Base-by-base conservation (phyloP, 805 yeast species). In the Tetrapisispora iriomotensis region DNA sequence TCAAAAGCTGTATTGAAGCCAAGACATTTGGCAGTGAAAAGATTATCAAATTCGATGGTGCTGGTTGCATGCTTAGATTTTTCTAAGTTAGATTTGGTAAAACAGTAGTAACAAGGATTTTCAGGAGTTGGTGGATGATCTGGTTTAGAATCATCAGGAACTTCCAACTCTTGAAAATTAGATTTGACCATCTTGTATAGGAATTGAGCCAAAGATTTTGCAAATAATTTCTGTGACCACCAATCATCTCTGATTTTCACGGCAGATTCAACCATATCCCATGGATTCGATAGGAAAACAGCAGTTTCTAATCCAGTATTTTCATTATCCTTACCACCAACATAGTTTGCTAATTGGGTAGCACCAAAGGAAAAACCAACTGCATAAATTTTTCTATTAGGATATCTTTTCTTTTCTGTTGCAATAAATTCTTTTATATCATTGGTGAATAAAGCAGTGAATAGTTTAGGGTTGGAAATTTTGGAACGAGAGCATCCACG, bases 401-500 rank as follows among this genome's bases (percentile, higher is more conserved):
- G 85, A 64, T 73, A 75, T 36, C 63, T 65, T 27, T 54, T 47
- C 45, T 67, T 66, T 33, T 79, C 61, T 38, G 63, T 59, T 40
- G 70, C 67, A 38, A 81, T 61, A 39, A 77, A 66, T 51, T 72
- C 74, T 44, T 84, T 67, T 37, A 82, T 56, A 52, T 82, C 92
- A 45, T 71, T 76, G 6, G 87, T 81, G 61, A 79, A 74, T 34
- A 79, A 61, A 0, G 79, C 92, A 41, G 75, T 67, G 56, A 75
- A 80, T 15, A 82, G 54, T 48, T 75, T 72, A 4, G 84, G 83
- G 6, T 82, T 72, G 2, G 84, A 71, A 39, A 82, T 65, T 43
- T 77, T 77, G 18, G 84, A 78, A 53, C 83, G 70, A 28, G 84
- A 79, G 59, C 88, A 81, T 3, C 92, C 92, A 51, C 92, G 67